phyloP scores from a whole-genome alignment of 805 yeast genomes.

The Kluyveromyces nonfermentans region DNA sequence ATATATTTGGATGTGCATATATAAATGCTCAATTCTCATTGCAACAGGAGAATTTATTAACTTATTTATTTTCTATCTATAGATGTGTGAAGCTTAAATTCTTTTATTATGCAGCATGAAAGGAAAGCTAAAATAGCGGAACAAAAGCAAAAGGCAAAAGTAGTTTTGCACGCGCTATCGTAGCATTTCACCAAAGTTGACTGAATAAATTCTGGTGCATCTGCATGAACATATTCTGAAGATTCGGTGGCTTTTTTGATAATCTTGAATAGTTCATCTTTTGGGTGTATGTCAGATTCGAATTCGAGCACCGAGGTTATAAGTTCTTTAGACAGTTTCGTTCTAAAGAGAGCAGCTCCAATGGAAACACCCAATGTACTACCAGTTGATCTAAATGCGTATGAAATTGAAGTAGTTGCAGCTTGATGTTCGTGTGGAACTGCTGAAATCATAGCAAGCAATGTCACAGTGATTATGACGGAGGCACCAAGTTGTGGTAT shows the following conservation, averaged over 20 bases:
- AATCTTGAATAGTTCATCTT: constrained; percentile 33
- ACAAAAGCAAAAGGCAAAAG: constrained; percentile 38
- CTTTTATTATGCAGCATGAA: constrained; percentile 42
- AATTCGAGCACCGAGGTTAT: constrained; percentile 24
- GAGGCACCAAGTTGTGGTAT: constrained; percentile 50
- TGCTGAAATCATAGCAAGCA: constrained; percentile 61
- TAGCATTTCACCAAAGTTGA: constrained; percentile 42
- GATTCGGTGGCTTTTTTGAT: constrained; percentile 46
- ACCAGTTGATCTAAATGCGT: constrained; percentile 79
- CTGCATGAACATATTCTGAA: constrained; percentile 41
- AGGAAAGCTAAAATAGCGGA: constrained; percentile 30
- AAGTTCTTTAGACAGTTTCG: constrained; percentile 30
- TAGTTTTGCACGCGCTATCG: constrained; percentile 41
- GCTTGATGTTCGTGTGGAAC: constrained; percentile 67
- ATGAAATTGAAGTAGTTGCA: constrained; percentile 79
- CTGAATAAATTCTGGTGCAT: constrained; percentile 46
- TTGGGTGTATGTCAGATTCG: constrained; percentile 30
- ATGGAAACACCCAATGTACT: constrained; percentile 74
- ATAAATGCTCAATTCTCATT: background rate
- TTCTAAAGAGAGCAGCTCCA: constrained; percentile 55
- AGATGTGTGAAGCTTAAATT: constrained; percentile 47
- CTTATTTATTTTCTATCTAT: constrained; percentile 32
- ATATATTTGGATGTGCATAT: background rate
- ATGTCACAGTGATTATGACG: constrained; percentile 52
- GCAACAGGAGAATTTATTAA: background rate